A percentile compares a stretch with the other conserved stretches of the same genome.
Conservation (phyloP, 495 filamentous ascomycete species). For the Trichocladium antarcticum region DNA sequence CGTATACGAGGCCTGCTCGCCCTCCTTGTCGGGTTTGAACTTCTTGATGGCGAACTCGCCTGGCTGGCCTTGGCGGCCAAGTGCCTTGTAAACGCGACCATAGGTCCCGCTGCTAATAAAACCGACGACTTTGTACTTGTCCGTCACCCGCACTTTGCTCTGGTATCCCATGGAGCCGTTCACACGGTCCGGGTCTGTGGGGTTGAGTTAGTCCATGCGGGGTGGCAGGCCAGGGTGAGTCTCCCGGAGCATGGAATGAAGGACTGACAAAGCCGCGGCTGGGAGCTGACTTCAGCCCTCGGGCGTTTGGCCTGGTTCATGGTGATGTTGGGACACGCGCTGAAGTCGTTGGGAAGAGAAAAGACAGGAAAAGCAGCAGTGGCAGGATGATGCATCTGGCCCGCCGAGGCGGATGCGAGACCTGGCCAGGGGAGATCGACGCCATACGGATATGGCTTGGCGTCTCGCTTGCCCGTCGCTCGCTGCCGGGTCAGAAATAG, state of each 20-base stretch:
- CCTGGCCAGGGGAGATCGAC: slow-evolving; percentile 4
- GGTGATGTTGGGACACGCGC: slow-evolving; percentile 3
- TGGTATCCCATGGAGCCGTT: slow-evolving; percentile 49
- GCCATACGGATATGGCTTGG: slow-evolving; percentile 16
- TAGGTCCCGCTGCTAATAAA: slow-evolving; percentile 99
- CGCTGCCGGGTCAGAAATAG: background rate
- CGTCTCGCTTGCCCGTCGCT: background rate
- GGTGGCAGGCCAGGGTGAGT: background rate
- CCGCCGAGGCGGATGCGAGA: slow-evolving; percentile 3
- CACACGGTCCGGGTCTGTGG: slow-evolving; percentile 39
- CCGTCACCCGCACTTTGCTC: slow-evolving; percentile 78
- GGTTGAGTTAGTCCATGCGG: slow-evolving; percentile 14
- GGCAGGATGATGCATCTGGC: background rate
- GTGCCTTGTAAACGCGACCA: slow-evolving; percentile 93
- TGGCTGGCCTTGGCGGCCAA: slow-evolving; percentile 54
- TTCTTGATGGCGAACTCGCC: slow-evolving; percentile 97
- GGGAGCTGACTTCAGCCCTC: slow-evolving; percentile 17
- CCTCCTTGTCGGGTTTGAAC: slow-evolving; percentile 99
- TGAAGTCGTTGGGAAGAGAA: background rate
- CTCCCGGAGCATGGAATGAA: background rate
- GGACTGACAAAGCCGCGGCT: slow-evolving; percentile 12
- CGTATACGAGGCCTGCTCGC: slow-evolving; percentile 85
- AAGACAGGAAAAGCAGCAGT: background rate
- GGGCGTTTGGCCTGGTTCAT: slow-evolving; percentile 18
- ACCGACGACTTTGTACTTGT: slow-evolving; percentile 88